Evolutionary conservation across 805 yeast species (phyloP), one percentile per base, ranked within the genome.

Genomic region (Candida pini): DNA sequence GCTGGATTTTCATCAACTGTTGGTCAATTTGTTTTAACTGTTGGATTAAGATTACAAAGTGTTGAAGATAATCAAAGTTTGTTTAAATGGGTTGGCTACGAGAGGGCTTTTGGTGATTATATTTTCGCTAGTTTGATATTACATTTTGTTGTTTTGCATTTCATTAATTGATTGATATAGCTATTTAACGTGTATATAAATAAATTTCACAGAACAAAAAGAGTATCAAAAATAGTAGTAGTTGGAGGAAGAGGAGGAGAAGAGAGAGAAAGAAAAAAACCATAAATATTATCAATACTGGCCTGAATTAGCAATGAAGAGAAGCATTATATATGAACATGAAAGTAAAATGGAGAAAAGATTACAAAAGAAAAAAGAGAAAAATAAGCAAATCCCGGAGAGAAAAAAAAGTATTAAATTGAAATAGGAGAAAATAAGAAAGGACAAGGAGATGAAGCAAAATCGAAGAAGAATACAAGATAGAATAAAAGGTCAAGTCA

Each of bases 1-100:
- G 90, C 95, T 15, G 97, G 97, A 1, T 92, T 92, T 56, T 74
- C 82, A 36, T 68, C 87, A 16, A 85, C 97, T 29, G 97, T 92
- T 33, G 97, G 95, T 10, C 97, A 92, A 60, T 92, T 92, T 58
- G 97, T 92, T 18, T 71, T 92, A 43, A 77, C 94, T 9, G 86
- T 84, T 27, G 72, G 84, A 41, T 66, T 92, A 52, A 71, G 97
- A 53, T 70, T 90, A 52, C 97, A 89, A 55, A 67, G 39, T 61
- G 67, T 40, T 49, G 66, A 29, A 50, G 53, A 33, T 13, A 39
- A 45, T 31, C 37, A 39, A 15, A 26, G 34, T 5, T 28, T 56
- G 3, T 59, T 58, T 39, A 39, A 35, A 16, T 46, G 44, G 9
- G 40, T 58, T 6, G 40, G 43, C 2, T 56, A 56, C 9, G 75